phyloP scores from a whole-genome alignment of 2,329 filamentous ascomycete genomes.

The Calonectria pseudoreteaudii region DNA sequence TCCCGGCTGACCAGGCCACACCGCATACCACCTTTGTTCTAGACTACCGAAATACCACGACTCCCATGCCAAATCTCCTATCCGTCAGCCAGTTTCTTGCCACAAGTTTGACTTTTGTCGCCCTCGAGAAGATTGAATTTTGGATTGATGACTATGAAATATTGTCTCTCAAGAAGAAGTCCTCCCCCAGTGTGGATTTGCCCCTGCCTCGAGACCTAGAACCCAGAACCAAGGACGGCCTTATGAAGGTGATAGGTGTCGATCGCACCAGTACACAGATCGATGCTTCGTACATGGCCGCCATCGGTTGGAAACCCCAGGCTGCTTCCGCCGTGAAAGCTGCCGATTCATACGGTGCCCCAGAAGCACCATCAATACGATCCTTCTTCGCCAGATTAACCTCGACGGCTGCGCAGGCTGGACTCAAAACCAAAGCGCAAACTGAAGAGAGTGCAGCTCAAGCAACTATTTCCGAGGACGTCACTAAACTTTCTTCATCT shows the following conservation, averaged over 20 bases:
- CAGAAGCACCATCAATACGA: conserved; percentile 71
- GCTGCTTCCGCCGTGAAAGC: conserved; percentile 55
- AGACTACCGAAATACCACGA: conserved; percentile 90
- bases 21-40: conserved; percentile 91
- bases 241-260: conserved; percentile 88
- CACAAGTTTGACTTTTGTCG: conserved; percentile 95
- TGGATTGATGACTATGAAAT: conserved; percentile 91
- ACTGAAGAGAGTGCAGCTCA: conserved; percentile 74
- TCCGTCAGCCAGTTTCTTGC: conserved; percentile 92
- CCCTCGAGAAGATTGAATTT: conserved; percentile 87
- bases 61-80: conserved; percentile 86
- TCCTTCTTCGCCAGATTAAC: conserved; percentile 87
- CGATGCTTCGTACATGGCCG: conserved; percentile 88
- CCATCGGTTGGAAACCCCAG: conserved; percentile 83
- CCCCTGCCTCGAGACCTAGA: conserved; percentile 83
- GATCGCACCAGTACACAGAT: conserved; percentile 91
- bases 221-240: conserved; percentile 83
- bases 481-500: conserved; percentile 77
- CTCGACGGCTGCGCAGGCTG: conserved; percentile 62
- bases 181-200: conserved; percentile 80
- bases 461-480: conserved; percentile 74
- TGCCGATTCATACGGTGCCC: conserved; percentile 62
- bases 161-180: conserved; percentile 84
- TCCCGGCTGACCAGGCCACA: conserved; percentile 75
- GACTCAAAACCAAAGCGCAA: conserved; percentile 65